Base-by-base conservation (phyloP, 2,329 filamentous ascomycete genomes). In the Blastomyces gilchristii region DNA sequence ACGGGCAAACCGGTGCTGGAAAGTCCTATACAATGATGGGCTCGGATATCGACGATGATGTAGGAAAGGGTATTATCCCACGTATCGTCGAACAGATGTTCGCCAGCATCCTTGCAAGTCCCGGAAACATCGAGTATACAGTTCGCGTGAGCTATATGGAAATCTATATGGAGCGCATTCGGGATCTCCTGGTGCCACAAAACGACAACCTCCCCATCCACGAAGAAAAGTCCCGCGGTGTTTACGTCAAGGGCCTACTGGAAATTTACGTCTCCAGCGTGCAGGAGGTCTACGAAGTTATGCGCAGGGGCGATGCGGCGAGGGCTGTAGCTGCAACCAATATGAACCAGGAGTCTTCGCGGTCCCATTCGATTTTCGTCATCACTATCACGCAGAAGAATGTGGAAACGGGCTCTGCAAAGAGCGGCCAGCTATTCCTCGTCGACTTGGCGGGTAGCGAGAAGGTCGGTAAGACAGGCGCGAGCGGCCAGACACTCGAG, bases 21-120 rank as follows among this genome's bases (percentile, higher is more conserved):
- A 99, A 99, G 82, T 97, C 94, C 28, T 97, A 96, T 76, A 97
- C 94, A 61, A 99, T 99, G 94, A 96, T 95, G 91, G 90, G 90
- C 65, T 89, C 89, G 60, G 92, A 93, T 76, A 97, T 99, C 78
- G 91, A 95, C 72, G 90, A 97, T 76, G 86, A 90, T 2, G 84
- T 87, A 43, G 88, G 87, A 68, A 90, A 92, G 75, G 94, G 94
- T 82, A 92, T 99, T 66, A 97, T 97, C 70, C 94, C 94, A 60
- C 88, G 94, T 71, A 97, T 97, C 69, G 88, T 97, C 69, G 91
- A 97, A 78, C 93, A 97, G 79, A 97, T 97, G 74, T 97, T 97
- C 75, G 87, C 89, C 70, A 96, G 90, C 78, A 97, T 97, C 75
- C 83, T 97, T 78, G 86, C 89, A 28, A 96, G 91, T 70, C 90